Evolutionary conservation across 345 rosid species (phyloP), one percentile per base, ranked within the genome.

Genomic region (Eucalyptus regnans): DNA sequence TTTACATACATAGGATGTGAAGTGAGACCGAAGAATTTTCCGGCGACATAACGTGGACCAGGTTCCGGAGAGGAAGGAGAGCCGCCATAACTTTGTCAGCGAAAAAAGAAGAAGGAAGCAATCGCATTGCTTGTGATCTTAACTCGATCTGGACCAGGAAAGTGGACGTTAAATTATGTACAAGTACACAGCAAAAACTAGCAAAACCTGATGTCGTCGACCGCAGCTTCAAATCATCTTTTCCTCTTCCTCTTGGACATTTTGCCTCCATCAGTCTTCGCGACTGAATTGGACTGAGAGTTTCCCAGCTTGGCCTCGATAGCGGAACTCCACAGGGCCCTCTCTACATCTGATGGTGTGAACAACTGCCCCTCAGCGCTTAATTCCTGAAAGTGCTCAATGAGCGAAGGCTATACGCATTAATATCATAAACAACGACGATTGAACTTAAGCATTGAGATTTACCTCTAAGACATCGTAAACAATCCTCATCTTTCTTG

Each of bases 341-440:
- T 95, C 93, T 97, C 99, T 51, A 96, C 92, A 89, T 96, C 99
- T 13, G 98, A 94, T 84, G 97, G 93, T 12, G 96, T 95, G 93
- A 94, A 93, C 89, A 91, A 86, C 33, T 94, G 94, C 87, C 89
- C 96, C 88, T 93, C 87, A 31, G 91, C 60, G 91, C 94, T 95
- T 89, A 96, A 90, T 50, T 96, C 99, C 98, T 95, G 93, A 86
- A 93, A 91, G 60, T 10, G 68, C 33, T 43, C 76, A 80, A 37
- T 18, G 87, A 52, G 88, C 50, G 16, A 87, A 23, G 41, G 51
- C 41, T 48, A 80, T 15, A 46, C 27, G 31, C 41, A 22, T 71
- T 37, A 17, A 17, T 37, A 23, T 41, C 25, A 43, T 14, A 43
- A 37, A 33, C 23, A 29, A 29, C 13, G 5, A 11, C 0, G 48